Evolutionary conservation across 2,329 filamentous ascomycete species (phyloP).

Genomic region (Emergomyces pasteurianus): DNA sequence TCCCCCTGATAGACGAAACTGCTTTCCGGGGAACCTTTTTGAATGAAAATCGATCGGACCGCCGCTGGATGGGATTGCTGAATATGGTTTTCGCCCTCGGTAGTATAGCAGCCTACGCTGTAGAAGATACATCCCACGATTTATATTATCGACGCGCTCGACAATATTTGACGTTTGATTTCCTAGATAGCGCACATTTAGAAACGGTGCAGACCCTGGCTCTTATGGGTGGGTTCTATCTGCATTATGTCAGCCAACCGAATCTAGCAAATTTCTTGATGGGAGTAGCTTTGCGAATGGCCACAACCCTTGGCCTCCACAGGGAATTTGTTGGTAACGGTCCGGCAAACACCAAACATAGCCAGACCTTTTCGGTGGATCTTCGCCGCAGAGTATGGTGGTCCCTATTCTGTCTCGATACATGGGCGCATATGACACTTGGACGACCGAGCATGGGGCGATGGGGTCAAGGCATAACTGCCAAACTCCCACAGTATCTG

Average conservation of each 20-base stretch:
- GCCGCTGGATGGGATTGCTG: conserved; percentile 58
- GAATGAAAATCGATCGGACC: conserved; percentile 50
- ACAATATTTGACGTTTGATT: conserved; percentile 54
- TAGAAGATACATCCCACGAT: conserved; percentile 52
- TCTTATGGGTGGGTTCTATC: conserved; percentile 62
- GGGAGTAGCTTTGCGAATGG: conserved; percentile 60
- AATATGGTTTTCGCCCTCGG: conserved; percentile 70
- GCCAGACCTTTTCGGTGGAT: conserved; percentile 44
- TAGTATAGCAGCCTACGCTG: conserved; percentile 55
- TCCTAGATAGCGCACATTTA: conserved; percentile 58
- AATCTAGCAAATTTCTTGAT: conserved; percentile 65
- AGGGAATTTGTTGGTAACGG: conserved; percentile 45
- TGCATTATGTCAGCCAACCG: conserved; percentile 65
- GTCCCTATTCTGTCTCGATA: conserved; percentile 62
- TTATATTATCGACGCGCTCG: conserved; percentile 58
- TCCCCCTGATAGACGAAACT: conserved; percentile 62
- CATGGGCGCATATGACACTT: conserved; percentile 60
- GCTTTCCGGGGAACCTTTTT: conserved; percentile 56
- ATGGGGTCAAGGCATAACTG: conserved; percentile 56
- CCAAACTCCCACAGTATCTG: conserved; percentile 46
- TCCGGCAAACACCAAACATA: conserved; percentile 33
- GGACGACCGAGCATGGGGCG: conserved; percentile 59
- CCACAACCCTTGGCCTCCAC: conserved; percentile 61
- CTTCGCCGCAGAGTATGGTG: conserved; percentile 60
- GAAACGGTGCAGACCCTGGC: conserved; percentile 61